Base-by-base conservation (phyloP, 2,329 filamentous ascomycete species). In the Sphaerulina vaccinii region DNA sequence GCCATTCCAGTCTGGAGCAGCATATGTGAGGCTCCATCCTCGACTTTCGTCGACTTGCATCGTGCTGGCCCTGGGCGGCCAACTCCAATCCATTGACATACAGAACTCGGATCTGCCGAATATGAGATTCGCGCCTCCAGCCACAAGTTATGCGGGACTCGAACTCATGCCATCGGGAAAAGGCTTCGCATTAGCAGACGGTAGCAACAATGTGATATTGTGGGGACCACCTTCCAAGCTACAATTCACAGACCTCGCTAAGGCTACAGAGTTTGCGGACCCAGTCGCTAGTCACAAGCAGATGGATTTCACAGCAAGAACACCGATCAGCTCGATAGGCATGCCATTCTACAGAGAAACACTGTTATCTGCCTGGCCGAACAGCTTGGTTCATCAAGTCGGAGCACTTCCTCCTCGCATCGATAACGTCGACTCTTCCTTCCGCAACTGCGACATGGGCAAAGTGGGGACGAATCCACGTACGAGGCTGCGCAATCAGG, bases 21-120 rank as follows among this genome's bases (percentile, higher is more conserved):
- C 93, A 29, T 95, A 90, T 73, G 91, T 96, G 36, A 85, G 93
- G 52, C 93, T 99, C 87, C 93, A 99, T 69, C 93, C 95, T 1
- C 86, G 90, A 63, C 88, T 99, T 81, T 86, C 90, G 16, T 96
- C 93, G 0, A 97, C 95, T 0, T 92, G 89, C 63, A 91, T 99
- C 55, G 89, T 99, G 43, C 85, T 91, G 22, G 96, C 92, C 2
- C 90, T 95, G 65, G 87, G 84, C 37, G 93, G 95, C 1, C 90
- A 96, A 70, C 87, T 99, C 69, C 92, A 99, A 68, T 87, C 97
- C 11, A 90, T 97, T 44, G 93, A 99, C 69, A 80, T 99, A 4
- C 90, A 95, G 83, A 96, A 96, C 57, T 88, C 90, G 0, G 91
- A 95, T 65, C 86, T 88, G 16, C 90, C 89, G 66, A 91, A 87